Base-by-base conservation (phyloP, 2,329 filamentous ascomycete species). In the Conoideocrella luteorostrata region DNA sequence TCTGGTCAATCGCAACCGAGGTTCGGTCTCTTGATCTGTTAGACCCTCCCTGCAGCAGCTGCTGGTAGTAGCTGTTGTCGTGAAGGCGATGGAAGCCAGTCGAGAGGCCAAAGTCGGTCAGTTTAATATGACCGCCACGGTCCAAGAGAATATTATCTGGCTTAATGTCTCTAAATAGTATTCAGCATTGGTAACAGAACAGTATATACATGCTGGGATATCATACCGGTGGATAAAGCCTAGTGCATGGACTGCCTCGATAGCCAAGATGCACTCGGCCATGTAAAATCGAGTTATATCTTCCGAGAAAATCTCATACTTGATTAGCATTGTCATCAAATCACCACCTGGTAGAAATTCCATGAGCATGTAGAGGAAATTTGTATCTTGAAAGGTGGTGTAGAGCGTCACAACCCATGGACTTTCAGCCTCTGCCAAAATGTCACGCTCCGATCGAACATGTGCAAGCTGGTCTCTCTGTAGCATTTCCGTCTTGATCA, bases 261-360 rank as follows among this genome's bases (percentile, higher is more conserved):
- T 84, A 56, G 89, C 95, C 4, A 96, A 70, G 42, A 97, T 85
- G 89, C 97, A 97, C 67, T 98, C 90, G 1, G 91, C 89, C 47
- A 95, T 72, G 60, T 97, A 97, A 71, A 87, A 96, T 49, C 79
- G 84, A 4, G 90, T 82, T 34, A 87, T 79, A 1, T 75, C 70
- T 62, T 97, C 93, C 44, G 80, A 80, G 2, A 98, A 72, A 3
- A 87, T 78, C 48, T 93, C 89, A 57, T 94, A 86, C 13, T 90
- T 81, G 44, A 96, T 85, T 13, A 98, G 68, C 1, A 96, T 66
- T 2, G 87, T 87, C 1, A 98, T 73, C 52, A 98, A 97, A 60
- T 98, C 91, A 0, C 93, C 91, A 0, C 91, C 93, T 2, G 94
- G 84, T 88, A 96, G 96, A 59, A 95, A 98, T 47, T 97, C 90